Conservation (phyloP, 2,329 filamentous ascomycete species). For the Talaromyces sp. region DNA sequence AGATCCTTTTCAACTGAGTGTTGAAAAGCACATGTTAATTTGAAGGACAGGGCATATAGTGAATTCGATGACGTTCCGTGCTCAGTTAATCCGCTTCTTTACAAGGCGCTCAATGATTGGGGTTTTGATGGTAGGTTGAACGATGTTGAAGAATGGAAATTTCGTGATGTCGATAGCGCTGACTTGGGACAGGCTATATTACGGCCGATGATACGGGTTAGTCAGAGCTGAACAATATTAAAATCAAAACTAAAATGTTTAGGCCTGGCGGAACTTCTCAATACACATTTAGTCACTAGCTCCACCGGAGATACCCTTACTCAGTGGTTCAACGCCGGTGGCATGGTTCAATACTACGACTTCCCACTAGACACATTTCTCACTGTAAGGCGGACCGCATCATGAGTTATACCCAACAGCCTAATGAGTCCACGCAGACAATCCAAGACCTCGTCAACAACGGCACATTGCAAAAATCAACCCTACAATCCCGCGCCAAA, state of each 20-base stretch:
- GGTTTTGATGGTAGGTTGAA: not conserved
- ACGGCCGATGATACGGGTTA: not conserved
- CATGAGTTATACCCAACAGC: not conserved
- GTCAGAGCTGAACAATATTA: not conserved
- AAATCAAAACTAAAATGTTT: not conserved
- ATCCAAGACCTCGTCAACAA: slow-evolving; percentile 32
- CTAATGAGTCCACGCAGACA: slow-evolving; percentile 9
- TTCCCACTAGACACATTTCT: slow-evolving; percentile 36
- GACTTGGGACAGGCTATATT: not conserved
- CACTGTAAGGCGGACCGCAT: slow-evolving; percentile 15
- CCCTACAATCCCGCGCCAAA: slow-evolving; percentile 31
- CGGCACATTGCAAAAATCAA: slow-evolving; percentile 28
- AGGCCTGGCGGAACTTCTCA: not conserved
- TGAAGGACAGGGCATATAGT: not conserved
- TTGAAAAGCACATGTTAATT: not conserved
- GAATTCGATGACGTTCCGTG: not conserved
- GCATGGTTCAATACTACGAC: slow-evolving; percentile 44
- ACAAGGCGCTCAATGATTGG: not conserved
- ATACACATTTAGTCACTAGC: slow-evolving; percentile 22
- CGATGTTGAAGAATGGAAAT: not conserved
- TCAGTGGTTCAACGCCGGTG: slow-evolving; percentile 42
- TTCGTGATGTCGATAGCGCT: not conserved
- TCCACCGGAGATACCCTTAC: slow-evolving; percentile 35
- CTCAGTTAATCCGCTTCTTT: not conserved
- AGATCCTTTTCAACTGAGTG: not conserved